A percentile compares a stretch with the other conserved stretches of the same genome.
These are phyloP conservation scores for Kodamaea hsintzibuensis DNA, from an alignment of 805 yeast genomes.

Conservation along the genomic window DNA sequence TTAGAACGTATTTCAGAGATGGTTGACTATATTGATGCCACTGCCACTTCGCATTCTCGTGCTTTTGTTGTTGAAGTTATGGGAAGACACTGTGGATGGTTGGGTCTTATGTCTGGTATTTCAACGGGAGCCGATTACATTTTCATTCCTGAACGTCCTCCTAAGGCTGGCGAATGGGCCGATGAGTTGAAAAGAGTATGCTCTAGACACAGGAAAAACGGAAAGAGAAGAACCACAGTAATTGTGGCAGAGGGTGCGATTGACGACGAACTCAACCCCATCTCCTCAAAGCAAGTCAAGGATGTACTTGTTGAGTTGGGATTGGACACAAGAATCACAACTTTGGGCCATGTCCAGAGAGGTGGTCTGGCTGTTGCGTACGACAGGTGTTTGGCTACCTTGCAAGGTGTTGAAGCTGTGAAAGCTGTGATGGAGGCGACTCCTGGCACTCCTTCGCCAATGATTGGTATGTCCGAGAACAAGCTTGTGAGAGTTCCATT, in stretches of 20 bases:
- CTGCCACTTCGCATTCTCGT: conserved; percentile 80
- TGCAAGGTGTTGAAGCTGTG: conserved; percentile 83
- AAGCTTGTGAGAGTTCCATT: conserved; percentile 67
- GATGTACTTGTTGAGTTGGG: conserved; percentile 67
- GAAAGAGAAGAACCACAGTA: conserved; percentile 76
- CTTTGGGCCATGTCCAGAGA: conserved; percentile 79
- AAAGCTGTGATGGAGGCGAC: conserved; percentile 68
- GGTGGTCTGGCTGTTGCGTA: conserved; percentile 82
- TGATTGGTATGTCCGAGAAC: conserved; percentile 73
- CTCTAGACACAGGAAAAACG: conserved; percentile 63
- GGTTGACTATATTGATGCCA: conserved; percentile 80
- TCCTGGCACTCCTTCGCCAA: conserved; percentile 75
- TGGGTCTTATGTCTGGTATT: conserved; percentile 78
- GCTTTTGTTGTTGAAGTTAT: conserved; percentile 84
- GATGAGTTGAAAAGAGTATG: conserved; percentile 66
- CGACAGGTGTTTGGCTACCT: conserved; percentile 70
- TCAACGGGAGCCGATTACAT: conserved; percentile 80
- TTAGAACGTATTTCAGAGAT: conserved; percentile 71
- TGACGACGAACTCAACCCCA: conserved; percentile 64
- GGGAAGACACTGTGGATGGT: conserved; percentile 93
- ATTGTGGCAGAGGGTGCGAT: conserved; percentile 87
- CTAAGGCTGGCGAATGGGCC: conserved; percentile 62
- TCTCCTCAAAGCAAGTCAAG: conserved; percentile 64
- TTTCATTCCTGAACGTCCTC: conserved; percentile 79
- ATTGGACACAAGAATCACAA: conserved; percentile 75